Base-by-base conservation (phyloP, 139 green algal species). In the Chlorella vulgaris region DNA sequence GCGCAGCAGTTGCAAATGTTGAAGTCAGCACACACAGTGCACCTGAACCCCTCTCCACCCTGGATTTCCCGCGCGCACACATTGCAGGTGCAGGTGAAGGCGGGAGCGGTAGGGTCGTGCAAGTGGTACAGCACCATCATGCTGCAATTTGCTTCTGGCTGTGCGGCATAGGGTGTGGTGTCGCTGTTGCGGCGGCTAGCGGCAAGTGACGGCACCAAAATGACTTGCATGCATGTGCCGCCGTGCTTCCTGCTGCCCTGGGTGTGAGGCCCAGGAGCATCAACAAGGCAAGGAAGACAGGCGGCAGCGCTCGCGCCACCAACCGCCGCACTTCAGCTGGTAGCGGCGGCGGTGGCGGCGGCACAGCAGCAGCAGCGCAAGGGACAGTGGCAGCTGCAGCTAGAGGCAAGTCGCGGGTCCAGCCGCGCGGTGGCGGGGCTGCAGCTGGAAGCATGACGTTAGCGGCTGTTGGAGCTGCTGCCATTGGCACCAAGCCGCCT, bases 91-190 rank as follows among this genome's bases (percentile, higher is more conserved):
- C 76, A 90, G 70, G 91, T 83, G 70, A 97, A 97, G 53, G 93
- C 93, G 22, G 93, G 91, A 33, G 87, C 93, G 39, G 83, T 85
- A 43, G 97, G 96, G 91, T 99, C 99, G 95, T 99, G 96, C 81
- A 99, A 83, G 90, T 99, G 96, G 92, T 99, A 99, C 39, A 99
- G 89, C 76, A 98, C 94, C 96, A 99, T 99, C 94, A 99, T 98
- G 87, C n/a, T n/a, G n/a, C n/a, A n/a, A n/a, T 74, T 74, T 55
- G 35, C 7, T 55, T 38, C 66, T 4, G 38, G 36, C 39, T 22
- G 2, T 21, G 36, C 13, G 10, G 47, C 13, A 24, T 10, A 15
- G 10, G 47, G 47, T 55, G 47, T 55, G 47, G 47, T 55, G 47
- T 10, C 15, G 47, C 13, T 55, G 47, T 10, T 10, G 47, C 10